Evolutionary conservation across 2,329 filamentous ascomycete genomes (phyloP).

Genomic region (Pyrenophora graminea): DNA sequence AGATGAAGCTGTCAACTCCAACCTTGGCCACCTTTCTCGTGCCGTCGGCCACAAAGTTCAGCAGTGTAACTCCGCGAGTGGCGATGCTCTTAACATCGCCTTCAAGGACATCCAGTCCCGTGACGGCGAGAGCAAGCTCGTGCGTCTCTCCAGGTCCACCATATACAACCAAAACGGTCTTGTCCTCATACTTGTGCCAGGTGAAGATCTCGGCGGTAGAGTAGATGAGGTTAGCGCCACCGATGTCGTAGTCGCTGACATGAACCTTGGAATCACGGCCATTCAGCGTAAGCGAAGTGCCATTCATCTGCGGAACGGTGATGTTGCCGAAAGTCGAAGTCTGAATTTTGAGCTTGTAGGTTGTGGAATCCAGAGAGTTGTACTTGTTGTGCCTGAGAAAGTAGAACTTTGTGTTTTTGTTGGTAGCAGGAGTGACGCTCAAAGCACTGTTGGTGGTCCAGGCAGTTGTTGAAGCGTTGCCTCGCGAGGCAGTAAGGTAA

Average conservation of each 20-base stretch:
- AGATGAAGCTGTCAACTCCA: slow-evolving; percentile 48
- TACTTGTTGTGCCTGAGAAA: slow-evolving; percentile 69
- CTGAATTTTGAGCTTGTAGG: slow-evolving; percentile 66
- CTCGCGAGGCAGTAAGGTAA: slow-evolving; percentile 60
- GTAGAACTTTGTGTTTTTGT: slow-evolving; percentile 64
- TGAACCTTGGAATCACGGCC: slow-evolving; percentile 70
- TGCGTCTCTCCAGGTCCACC: slow-evolving; percentile 65
- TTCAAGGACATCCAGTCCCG: slow-evolving; percentile 46
- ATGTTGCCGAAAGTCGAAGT: slow-evolving; percentile 62
- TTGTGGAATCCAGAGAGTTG: slow-evolving; percentile 59
- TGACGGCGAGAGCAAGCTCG: slow-evolving; percentile 59
- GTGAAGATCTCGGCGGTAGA: slow-evolving; percentile 71
- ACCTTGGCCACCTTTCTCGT: slow-evolving; percentile 59
- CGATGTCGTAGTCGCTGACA: slow-evolving; percentile 68
- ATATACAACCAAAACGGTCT: slow-evolving; percentile 67
- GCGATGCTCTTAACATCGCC: slow-evolving; percentile 48
- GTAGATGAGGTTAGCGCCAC: slow-evolving; percentile 64
- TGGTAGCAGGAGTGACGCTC: slow-evolving; percentile 65
- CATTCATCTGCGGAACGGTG: slow-evolving; percentile 63
- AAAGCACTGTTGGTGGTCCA: slow-evolving; percentile 53
- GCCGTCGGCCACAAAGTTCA: slow-evolving; percentile 61
- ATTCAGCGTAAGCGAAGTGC: slow-evolving; percentile 58
- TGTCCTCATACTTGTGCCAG: slow-evolving; percentile 66
- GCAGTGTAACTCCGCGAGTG: slow-evolving; percentile 52
- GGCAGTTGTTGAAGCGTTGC: slow-evolving; percentile 33